Percentiles rank a stretch among this genome's conserved stretches.
phyloP scores from a whole-genome alignment of 2,329 filamentous ascomycete species.

The Sarocladium oryzae region DNA sequence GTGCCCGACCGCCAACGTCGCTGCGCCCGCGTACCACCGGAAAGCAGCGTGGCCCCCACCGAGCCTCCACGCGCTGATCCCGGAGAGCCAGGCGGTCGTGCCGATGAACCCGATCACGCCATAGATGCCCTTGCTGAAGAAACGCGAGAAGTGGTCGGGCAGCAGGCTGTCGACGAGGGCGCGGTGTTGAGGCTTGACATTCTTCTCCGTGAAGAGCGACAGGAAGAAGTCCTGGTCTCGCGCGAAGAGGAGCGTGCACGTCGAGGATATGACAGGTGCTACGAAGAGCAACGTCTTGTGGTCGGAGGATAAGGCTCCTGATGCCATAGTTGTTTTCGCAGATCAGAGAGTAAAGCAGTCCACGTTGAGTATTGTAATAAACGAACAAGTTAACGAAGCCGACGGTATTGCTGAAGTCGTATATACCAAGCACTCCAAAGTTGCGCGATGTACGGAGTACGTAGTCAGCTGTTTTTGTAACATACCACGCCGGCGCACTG shows the following conservation, averaged over 20 bases:
- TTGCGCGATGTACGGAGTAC: no score
- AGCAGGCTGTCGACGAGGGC: conserved; percentile 28
- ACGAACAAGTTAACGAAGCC: no score
- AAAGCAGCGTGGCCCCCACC: conserved; percentile 17
- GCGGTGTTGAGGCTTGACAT: conserved; percentile 18
- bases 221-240: conserved; percentile 39
- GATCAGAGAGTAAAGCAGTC: no score
- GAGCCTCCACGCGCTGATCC: conserved; percentile 20
- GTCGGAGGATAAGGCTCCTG: conserved; percentile 29
- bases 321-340: conserved; percentile 26
- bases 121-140: conserved; percentile 31
- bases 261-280: conserved; percentile 40
- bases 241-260: conserved; percentile 38
- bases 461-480: no score
- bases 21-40: conserved; percentile 28
- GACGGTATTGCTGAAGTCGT: no score
- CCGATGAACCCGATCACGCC: conserved; percentile 27
- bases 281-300: conserved; percentile 32
- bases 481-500: no score
- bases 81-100: conserved; percentile 25
- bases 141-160: conserved; percentile 35
- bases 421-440: no score
- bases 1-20: conserved; percentile 24
- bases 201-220: conserved; percentile 23
- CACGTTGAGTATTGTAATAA: no score